phyloP scores from a whole-genome alignment of 2,329 filamentous ascomycete species.

The Metarhizium album region DNA sequence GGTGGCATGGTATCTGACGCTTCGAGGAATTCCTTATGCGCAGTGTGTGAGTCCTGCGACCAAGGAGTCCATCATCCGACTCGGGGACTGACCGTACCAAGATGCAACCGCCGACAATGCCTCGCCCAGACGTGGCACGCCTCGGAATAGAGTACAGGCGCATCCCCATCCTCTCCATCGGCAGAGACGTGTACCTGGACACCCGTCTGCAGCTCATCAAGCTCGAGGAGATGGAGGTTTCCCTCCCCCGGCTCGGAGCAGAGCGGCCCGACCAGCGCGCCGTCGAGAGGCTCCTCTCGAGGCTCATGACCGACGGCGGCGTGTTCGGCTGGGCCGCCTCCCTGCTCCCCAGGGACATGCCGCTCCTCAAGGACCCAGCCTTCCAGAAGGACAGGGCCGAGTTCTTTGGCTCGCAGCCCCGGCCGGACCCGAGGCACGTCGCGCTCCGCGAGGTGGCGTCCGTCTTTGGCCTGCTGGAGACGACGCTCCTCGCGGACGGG shows the following conservation, averaged over 20 bases:
- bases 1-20: constrained; percentile 55
- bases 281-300: constrained; percentile 44
- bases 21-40: constrained; percentile 53
- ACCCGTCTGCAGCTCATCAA: constrained; percentile 56
- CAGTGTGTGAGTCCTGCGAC: constrained; percentile 44
- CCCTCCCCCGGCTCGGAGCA: constrained; percentile 27
- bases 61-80: neutral
- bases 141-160: constrained; percentile 58
- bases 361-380: constrained; percentile 41
- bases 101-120: constrained; percentile 56
- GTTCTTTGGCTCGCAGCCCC: constrained; percentile 21
- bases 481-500: constrained; percentile 52
- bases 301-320: constrained; percentile 43
- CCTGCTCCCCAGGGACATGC: constrained; percentile 46
- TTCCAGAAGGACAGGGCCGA: constrained; percentile 48
- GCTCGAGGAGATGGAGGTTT: constrained; percentile 46
- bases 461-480: constrained; percentile 49
- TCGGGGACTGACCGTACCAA: constrained; percentile 21
- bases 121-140: constrained; percentile 50
- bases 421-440: constrained; percentile 33
- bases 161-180: constrained; percentile 57
- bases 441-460: constrained; percentile 43
- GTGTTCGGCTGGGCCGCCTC: constrained; percentile 42
- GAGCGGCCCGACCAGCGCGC: constrained; percentile 29
- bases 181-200: constrained; percentile 58